These are phyloP conservation scores for Russula earlei DNA, from an alignment of 768 basidiomycete species.

Conservation along the genomic window DNA sequence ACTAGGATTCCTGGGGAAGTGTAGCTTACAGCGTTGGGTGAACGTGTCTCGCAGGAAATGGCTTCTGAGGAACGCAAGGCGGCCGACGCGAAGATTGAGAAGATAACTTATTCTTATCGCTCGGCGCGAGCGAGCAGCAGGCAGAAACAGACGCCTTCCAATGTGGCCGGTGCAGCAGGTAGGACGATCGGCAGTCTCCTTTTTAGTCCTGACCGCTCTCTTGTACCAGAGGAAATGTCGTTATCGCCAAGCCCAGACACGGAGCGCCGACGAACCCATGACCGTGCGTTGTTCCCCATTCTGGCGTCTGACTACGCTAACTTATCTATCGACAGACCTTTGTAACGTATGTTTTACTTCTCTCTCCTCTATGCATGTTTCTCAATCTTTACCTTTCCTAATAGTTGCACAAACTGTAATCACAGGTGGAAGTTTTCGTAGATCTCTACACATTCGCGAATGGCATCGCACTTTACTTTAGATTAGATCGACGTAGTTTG, in stretches of 20 bases:
- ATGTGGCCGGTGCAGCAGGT: conserved; percentile 87
- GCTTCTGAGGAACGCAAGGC: conserved; percentile 87
- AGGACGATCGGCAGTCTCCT: conserved; percentile 12
- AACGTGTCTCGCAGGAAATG: conserved; percentile 60
- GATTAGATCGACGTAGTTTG: conserved; percentile 7
- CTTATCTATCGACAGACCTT: conserved; percentile 49
- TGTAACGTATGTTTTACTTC: conserved; percentile 55
- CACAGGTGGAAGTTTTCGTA: conserved; percentile 63
- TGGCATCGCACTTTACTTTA: conserved; percentile 1
- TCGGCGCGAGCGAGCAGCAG: conserved; percentile 80
- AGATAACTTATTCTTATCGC: conserved; percentile 83
- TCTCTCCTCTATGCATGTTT: neutral
- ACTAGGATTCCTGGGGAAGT: too few species aligned
- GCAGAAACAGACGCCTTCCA: conserved; percentile 99
- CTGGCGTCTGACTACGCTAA: conserved; percentile 13
- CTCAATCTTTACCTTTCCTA: neutral
- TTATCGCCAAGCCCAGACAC: conserved; percentile 93
- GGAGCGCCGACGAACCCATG: conserved; percentile 98
- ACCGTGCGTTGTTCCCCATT: conserved; percentile 46
- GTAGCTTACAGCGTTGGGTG: too few species aligned
- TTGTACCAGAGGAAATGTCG: conserved; percentile 62
- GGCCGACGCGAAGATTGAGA: conserved; percentile 74
- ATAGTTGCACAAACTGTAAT: conserved; percentile 58
- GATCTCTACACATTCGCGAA: too few species aligned
- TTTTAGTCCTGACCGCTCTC: neutral